Base-by-base conservation (phyloP, 441 rosid species). In the Jatropha multifida region DNA sequence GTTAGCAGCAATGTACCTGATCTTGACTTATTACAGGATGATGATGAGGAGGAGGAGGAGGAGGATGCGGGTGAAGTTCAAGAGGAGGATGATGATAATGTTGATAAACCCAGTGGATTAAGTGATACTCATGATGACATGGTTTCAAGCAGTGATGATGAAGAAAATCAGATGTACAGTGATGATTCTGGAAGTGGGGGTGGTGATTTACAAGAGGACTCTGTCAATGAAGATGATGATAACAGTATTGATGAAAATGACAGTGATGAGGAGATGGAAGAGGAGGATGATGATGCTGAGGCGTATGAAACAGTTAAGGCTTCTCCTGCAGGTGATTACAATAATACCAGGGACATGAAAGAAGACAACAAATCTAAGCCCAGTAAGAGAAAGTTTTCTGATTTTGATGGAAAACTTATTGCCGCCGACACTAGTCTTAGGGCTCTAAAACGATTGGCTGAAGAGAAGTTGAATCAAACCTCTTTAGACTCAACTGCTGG, bases 401-500 rank as follows among this genome's bases (percentile, higher is more conserved):
- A 90, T 82, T 86, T 96, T 44, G 90, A 91, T 78, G 91, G 81
- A 32, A 83, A 83, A 80, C 93, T 96, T 72, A 72, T 83, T 65
- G 84, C 90, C 65, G 97, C 88, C 54, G 94, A 94, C 76, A 81
- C 97, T 26, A 94, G 98, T 83, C 93, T 96, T 32, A 86, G 97
- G 20, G 92, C 97, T 59, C 80, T 96, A 26, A 96, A 96, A 87
- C 92, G 83, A 81, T 86, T 89, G 64, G 94, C 96, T 46, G 92
- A 85, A 80, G 86, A 83, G 56, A 89, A 88, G 80, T 75, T 71
- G 66, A 83, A 82, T 6, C 14, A 42, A 51, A 70, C 78, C 12
- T 68, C 85, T 7, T 78, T 79, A 59, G 90, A 86, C 68, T 77
- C 59, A 60, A 79, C 65, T n/a, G 97, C 92, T 78, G 97, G 92